Conservation (phyloP, 2,329 filamentous ascomycete genomes). For the Fusarium buxicola region DNA sequence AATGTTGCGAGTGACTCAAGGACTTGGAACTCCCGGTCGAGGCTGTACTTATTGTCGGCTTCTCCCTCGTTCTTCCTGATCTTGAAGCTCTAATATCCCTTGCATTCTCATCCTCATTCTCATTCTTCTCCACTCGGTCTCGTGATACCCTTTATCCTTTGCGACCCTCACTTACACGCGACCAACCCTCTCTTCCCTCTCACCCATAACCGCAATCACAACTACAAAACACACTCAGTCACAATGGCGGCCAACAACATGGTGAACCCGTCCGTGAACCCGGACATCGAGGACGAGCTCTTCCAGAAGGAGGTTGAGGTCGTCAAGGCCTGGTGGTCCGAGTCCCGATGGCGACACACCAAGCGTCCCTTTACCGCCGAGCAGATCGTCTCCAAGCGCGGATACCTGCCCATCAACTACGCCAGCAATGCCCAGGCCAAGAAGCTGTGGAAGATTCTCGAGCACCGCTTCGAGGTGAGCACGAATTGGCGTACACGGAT, state of each 20-base stretch:
- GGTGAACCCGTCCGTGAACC: slow-evolving; percentile 67
- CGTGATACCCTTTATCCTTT: slow-evolving; percentile 11
- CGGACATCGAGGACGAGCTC: slow-evolving; percentile 69
- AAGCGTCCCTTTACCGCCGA: slow-evolving; percentile 94
- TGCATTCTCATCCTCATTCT: slow-evolving; percentile 10
- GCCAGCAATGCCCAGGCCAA: slow-evolving; percentile 89
- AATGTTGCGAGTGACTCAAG: slow-evolving; percentile 31
- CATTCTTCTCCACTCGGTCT: slow-evolving; percentile 6
- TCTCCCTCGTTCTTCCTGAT: slow-evolving; percentile 22
- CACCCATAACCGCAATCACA: not conserved
- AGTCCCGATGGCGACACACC: slow-evolving; percentile 92
- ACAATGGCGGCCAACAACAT: slow-evolving; percentile 72
- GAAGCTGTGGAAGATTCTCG: slow-evolving; percentile 94
- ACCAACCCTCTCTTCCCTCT: slow-evolving; percentile 3
- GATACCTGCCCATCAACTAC: slow-evolving; percentile 90
- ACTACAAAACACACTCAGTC: slow-evolving; percentile 10
- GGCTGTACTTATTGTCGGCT: slow-evolving; percentile 42
- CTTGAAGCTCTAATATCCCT: slow-evolving; percentile 1
- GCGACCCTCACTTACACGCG: slow-evolving; percentile 22
- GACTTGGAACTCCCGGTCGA: slow-evolving; percentile 33
- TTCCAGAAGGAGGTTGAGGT: slow-evolving; percentile 86
- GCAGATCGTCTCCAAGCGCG: slow-evolving; percentile 96
- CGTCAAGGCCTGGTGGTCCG: slow-evolving; percentile 94
- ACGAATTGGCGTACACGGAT: not conserved
- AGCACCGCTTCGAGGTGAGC: slow-evolving; percentile 83